Evolutionary conservation across 306 rosid genomes (phyloP), one percentile per base, ranked within the genome.

Genomic region (Ceratonia siliqua): DNA sequence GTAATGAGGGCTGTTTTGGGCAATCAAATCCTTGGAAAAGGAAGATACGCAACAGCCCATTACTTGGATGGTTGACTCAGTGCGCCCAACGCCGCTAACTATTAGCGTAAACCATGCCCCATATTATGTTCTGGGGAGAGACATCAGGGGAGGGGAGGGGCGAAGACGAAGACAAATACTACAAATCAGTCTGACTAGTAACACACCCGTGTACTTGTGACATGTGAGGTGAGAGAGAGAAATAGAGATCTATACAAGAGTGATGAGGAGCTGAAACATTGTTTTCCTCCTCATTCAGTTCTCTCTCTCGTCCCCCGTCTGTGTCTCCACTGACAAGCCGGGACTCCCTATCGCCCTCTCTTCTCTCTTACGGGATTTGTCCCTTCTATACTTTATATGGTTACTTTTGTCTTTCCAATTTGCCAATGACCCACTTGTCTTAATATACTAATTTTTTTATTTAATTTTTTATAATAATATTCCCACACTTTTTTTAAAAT

Each of bases 1-100:
- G 33, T 35, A 55, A 55, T 72, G 84, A 38, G 18, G 66, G 32
- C 59, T 70, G 36, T 4, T 20, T 8, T 66, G 7, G 59, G 64
- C 39, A 8, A 42, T 5, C 50, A 76, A 14, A 48, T 72, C 27
- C 35, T 71, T 38, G 61, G 48, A 42, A 57, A 52, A 17, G 68
- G 69, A 39, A 54, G 92, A 90, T 69, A 65, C 81, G 57, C 93
- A 90, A 66, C 91, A 86, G 68, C 96, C 96, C 96, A 90, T 90
- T 25, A 75, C 87, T 84, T 62, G 59, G 75, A 74, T 76, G 81
- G 74, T 78, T 73, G 83, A 78, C 82, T 83, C 82, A 30, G 71
- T 43, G 54, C 46, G 65, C 63, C 55, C 71, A 35, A 80, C 52
- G 33, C 68, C 49, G 43, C 70, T 76, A 42, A 66, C 84, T 77